Base-by-base conservation (phyloP, 176 grass and related monocot genomes). In the Musa beccarii region DNA sequence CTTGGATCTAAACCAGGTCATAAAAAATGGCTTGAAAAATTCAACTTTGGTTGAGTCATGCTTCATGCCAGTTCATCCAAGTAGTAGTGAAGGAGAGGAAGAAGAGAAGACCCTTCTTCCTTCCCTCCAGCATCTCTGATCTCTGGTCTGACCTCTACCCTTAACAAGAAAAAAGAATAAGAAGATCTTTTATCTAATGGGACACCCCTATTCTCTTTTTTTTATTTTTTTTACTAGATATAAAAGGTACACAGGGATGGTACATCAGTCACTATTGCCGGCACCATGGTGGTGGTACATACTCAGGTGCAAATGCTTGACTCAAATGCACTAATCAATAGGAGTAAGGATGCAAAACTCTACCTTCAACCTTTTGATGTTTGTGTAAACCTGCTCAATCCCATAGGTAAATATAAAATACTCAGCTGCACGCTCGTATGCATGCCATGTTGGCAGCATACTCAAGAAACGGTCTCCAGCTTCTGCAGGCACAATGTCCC, bases 391-490 rank as follows among this genome's bases (percentile, higher is more conserved):
- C 93, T 93, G 94, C 78, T 98, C 82, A 49, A 89, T 81, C 52
- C 94, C 94, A 62, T 87, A 52, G 54, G 80, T 89, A 65, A 98
- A 93, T 53, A 87, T 98, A 80, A 98, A 98, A 84, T 98, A 98
- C 73, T 98, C 94, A 23, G 34, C 17, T 28, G 94, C 75, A 77
- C 94, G 90, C 25, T 98, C 94, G 82, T 98, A 98, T 14, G 90
- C 88, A 84, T 98, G 94, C 94, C 94, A 98, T 66, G 90, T 77
- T 80, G 94, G 94, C 83, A 98, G 86, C 88, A 98, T 98, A 75
- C 94, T 98, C 80, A 98, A 69, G 71, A 98, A 98, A 65, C 85
- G 90, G 73, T 98, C 94, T 85, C 88, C 90, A 76, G 81, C 52
- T 82, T 80, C 78, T 76, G 90, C 83, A 50, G 94, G 94, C 26